Evolutionary conservation across 345 rosid species (phyloP), one percentile per base, ranked within the genome.

Genomic region (Erodium maritimum): DNA sequence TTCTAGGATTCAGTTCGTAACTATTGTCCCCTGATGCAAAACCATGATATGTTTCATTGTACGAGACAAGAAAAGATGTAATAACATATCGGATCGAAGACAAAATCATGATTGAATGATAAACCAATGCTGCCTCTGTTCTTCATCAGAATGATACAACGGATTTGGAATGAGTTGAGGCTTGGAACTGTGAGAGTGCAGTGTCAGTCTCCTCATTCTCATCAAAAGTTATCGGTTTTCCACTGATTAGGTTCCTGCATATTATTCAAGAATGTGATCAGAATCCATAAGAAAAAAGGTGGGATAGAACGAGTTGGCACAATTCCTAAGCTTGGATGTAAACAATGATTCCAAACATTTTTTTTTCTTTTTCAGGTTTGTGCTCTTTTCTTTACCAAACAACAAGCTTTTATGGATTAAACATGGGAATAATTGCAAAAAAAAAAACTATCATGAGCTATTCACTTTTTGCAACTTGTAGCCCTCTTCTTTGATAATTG

Each of bases 121-220:
- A 42, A 42, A 42, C 14, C 14, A 42, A 42, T 14, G 8, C 8
- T 29, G 34, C 8, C 34, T 3, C 8, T 3, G 14, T 42, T 42
- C 48, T 42, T 42, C 48, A 42, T 42, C 48, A 59, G 63, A 67
- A 84, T 18, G 89, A 86, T 66, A 82, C 83, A 25, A 84, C 82
- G 7, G 95, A 75, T 61, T 77, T 76, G 53, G 81, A 70, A 37
- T 76, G 77, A 14, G 81, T 54, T 21, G 94, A 68, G 67, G 77
- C 65, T 53, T 60, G 79, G 70, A 75, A 51, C 52, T 67, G 80
- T 56, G 91, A 79, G 21, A 71, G 55, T 19, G 88, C 88, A 3
- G 85, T 82, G 56, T 86, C 90, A 23, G 75, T 69, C 55, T 82
- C 88, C 34, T 80, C 85, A 12, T 56, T 65, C 60, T 76, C 88